These are phyloP conservation scores for Toxoplasma gondii DNA, from an alignment of 169 alveolate species.

Conservation along the genomic window DNA sequence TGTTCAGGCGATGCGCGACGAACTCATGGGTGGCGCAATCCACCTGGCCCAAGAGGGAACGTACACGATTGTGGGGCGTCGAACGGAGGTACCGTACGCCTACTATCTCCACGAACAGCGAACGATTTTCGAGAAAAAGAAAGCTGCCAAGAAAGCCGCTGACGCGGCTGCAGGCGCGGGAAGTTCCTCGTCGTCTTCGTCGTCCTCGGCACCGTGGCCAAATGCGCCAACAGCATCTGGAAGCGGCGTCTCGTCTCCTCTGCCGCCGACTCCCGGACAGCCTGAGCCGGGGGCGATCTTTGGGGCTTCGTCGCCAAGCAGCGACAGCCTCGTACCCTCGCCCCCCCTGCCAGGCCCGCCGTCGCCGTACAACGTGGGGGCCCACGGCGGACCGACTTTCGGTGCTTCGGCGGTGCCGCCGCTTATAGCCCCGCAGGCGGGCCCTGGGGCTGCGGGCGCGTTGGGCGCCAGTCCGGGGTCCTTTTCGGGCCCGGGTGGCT, in stretches of 20 bases:
- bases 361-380: not conserved
- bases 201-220: not conserved
- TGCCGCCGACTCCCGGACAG: not conserved
- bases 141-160: conserved; percentile 21
- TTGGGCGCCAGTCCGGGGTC: not conserved
- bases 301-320: not conserved
- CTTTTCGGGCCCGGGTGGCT: not conserved
- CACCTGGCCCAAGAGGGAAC: conserved; percentile 48
- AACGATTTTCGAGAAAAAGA: not conserved
- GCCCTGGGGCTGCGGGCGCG: not conserved
- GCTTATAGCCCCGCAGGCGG: not conserved
- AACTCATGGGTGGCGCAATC: conserved; percentile 45
- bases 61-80: conserved; percentile 39
- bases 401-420: not conserved
- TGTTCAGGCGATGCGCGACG: conserved; percentile 42
- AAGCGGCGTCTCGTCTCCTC: not conserved
- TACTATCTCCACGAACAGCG: conserved; percentile 46
- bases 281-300: not conserved
- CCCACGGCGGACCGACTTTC: not conserved
- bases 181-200: not conserved
- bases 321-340: not conserved
- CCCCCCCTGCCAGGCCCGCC: conserved; percentile 1
- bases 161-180: conserved; percentile 42
- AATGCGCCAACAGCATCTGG: not conserved
- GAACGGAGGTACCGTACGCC: not conserved